Percentiles rank a stretch among this genome's conserved stretches.
These are phyloP conservation scores for Fomitopsis pinicola DNA, from an alignment of 1,284 basidiomycete species.

Conservation along the genomic window DNA sequence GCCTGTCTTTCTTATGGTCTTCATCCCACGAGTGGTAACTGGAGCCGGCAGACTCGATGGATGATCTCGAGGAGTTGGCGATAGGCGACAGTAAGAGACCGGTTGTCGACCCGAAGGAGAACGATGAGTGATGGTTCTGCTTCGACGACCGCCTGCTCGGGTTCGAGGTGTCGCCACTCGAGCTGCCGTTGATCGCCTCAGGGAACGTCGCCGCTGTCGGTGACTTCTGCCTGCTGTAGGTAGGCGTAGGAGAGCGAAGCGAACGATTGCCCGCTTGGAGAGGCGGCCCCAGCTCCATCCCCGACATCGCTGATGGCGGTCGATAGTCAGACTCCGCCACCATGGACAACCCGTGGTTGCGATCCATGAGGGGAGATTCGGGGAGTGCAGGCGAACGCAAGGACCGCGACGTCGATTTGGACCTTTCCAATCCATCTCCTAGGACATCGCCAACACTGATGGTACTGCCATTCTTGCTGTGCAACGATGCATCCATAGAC, in stretches of 20 bases:
- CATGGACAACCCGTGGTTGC: conserved; percentile 19
- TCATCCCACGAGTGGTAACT: conserved; percentile 80
- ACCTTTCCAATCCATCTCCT: conserved; percentile 29
- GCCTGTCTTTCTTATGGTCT: conserved; percentile 46
- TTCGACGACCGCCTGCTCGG: conserved; percentile 43
- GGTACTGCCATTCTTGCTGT: conserved; percentile 54
- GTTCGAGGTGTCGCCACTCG: conserved; percentile 22
- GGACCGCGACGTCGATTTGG: conserved; percentile 40
- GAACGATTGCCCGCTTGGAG: conserved; percentile 36
- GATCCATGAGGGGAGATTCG: conserved; percentile 51
- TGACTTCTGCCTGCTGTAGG: conserved; percentile 37
- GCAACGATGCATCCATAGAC: conserved; percentile 32
- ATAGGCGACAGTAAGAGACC: conserved; percentile 61
- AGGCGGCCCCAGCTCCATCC: conserved; percentile 48
- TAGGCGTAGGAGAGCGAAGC: conserved; percentile 61
- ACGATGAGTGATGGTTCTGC: conserved; percentile 35
- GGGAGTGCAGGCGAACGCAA: conserved; percentile 54
- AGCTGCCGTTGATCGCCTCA: conserved; percentile 24
- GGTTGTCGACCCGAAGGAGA: conserved; percentile 48
- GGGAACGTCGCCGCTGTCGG: conserved; percentile 50
- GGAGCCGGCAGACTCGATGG: conserved; percentile 72
- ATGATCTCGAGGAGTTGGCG: conserved; percentile 71
- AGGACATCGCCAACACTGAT: conserved; percentile 25
- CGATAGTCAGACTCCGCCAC: conserved; percentile 31
- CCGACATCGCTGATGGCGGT: conserved; percentile 47